Base-by-base conservation (phyloP, 2,329 filamentous ascomycete genomes). In the Ophiostoma sp. region DNA sequence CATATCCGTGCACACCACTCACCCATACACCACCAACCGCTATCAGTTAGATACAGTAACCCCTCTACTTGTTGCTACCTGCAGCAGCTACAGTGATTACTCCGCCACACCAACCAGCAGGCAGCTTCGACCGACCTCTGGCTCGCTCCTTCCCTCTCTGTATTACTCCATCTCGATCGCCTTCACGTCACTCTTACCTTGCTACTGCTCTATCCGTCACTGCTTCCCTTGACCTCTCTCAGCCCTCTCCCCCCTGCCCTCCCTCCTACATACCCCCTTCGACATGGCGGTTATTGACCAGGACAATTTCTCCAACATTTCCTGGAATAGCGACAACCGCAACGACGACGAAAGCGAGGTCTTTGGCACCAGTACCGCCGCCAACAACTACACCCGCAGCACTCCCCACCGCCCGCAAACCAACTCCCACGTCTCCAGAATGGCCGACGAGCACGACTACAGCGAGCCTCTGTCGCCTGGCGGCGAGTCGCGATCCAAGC, bases 301-400 rank as follows among this genome's bases (percentile, higher is more conserved):
- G 76, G 90, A 92, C 80, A 90, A 91, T 80, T 95, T 95, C 80
- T 91, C 92, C 77, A 91, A 87, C 77, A 88, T 94, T 73, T 90
- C 90, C 71, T 96, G 92, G 92, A 84, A 86, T 74, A 89, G 87
- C 77, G 88, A 90, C 71, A 84, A 86, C 64, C 71, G 60, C 52
- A 57, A 60, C 23, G 82, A 82, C 71, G 80, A 82, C 71, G 78
- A 75, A 8, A 79, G 78, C 10, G 78, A 80, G 57, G 77, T 74
- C 27, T 72, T 75, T 57, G 72, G 75, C 69, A 71, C 75, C 72
- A 73, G 80, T 76, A 77, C 77, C 77, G 83, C 79, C 80, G 82
- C 80, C 77, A 79, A 31, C 33, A 44, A 17, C 35, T 36, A 7
- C 64, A 54, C 20, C 27, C 39, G 27, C 10, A 31, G 8, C 60